These are phyloP conservation scores for Microdochium nivale DNA, from an alignment of 2,329 filamentous ascomycete species.

Conservation along the genomic window DNA sequence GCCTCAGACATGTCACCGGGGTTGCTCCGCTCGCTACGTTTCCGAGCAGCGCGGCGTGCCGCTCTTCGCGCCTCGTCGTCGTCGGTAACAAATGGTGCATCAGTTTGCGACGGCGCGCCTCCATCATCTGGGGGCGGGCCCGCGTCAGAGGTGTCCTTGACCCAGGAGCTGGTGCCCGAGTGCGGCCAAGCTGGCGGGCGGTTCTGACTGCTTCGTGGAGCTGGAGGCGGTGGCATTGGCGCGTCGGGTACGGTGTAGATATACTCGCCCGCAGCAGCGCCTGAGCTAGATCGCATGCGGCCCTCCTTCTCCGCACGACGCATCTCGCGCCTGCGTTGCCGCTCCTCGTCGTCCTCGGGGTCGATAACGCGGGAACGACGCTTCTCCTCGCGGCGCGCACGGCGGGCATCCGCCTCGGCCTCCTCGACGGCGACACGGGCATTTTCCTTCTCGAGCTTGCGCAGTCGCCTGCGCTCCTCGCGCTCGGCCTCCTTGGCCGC, in stretches of 20 bases:
- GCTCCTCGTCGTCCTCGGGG: slow-evolving; percentile 42
- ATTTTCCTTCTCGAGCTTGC: slow-evolving; percentile 30
- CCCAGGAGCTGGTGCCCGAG: slow-evolving; percentile 57
- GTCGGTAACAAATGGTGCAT: slow-evolving; percentile 26
- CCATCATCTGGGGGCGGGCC: slow-evolving; percentile 45
- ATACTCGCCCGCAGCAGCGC: slow-evolving; percentile 34
- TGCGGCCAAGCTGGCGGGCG: slow-evolving; percentile 45
- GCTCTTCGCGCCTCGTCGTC: slow-evolving; percentile 43
- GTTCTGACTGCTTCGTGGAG: slow-evolving; percentile 20
- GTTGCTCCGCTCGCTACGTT: slow-evolving; percentile 29
- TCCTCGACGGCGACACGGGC: slow-evolving; percentile 29
- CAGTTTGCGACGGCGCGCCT: slow-evolving; percentile 14
- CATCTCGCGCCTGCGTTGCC: slow-evolving; percentile 44
- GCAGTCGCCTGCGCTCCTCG: slow-evolving; percentile 27
- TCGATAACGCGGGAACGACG: slow-evolving; percentile 34
- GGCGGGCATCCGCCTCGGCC: slow-evolving; percentile 39
- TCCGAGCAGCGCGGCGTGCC: slow-evolving; percentile 34
- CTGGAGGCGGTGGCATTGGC: neutral
- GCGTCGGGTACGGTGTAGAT: slow-evolving; percentile 31
- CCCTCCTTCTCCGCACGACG: slow-evolving; percentile 32
- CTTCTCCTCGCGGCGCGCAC: slow-evolving; percentile 35
- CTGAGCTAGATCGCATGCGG: slow-evolving; percentile 31
- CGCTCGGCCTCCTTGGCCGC: slow-evolving; percentile 29
- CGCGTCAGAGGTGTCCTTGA: slow-evolving; percentile 55
- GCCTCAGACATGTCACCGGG: slow-evolving; percentile 31